These are phyloP conservation scores for Schizothecium vesticola DNA, from an alignment of 495 filamentous ascomycete species.

Conservation along the genomic window DNA sequence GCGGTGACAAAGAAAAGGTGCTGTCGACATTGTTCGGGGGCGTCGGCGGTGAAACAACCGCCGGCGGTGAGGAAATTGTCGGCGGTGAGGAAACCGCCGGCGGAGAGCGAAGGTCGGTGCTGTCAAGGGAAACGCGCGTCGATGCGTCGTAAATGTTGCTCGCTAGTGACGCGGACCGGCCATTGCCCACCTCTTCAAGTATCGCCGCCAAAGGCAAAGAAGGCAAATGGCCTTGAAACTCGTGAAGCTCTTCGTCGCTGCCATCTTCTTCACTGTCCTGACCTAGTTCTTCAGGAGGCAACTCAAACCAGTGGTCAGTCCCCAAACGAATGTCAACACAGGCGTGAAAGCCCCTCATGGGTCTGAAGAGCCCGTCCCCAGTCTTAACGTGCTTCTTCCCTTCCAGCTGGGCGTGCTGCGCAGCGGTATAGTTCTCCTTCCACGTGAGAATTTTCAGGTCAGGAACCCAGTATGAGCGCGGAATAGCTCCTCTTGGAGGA, in stretches of 20 bases:
- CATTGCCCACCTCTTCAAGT: not conserved
- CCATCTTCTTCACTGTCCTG: not conserved
- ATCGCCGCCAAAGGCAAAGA: not conserved
- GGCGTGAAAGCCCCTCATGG: not conserved
- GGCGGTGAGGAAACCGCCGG: not conserved
- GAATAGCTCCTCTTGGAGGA: not conserved
- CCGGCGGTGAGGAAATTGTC: not conserved
- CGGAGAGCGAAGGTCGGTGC: not conserved
- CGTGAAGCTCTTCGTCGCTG: not conserved
- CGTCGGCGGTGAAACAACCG: not conserved
- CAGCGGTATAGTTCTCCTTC: not conserved
- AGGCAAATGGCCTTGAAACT: not conserved
- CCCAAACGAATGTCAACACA: not conserved
- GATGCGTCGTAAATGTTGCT: not conserved
- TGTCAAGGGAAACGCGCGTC: not conserved
- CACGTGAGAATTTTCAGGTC: not conserved
- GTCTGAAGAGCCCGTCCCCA: not conserved
- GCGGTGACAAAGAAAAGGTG: not conserved
- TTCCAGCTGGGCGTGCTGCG: not conserved
- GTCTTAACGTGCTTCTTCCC: not conserved
- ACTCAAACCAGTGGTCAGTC: not conserved
- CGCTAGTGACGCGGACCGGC: no score
- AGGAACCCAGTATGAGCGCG: not conserved
- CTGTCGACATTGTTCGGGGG: not conserved
- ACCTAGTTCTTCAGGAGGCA: not conserved